These are phyloP conservation scores for Sordariomycetes sp. DNA, from an alignment of 2,329 filamentous ascomycete genomes.

Conservation along the genomic window DNA sequence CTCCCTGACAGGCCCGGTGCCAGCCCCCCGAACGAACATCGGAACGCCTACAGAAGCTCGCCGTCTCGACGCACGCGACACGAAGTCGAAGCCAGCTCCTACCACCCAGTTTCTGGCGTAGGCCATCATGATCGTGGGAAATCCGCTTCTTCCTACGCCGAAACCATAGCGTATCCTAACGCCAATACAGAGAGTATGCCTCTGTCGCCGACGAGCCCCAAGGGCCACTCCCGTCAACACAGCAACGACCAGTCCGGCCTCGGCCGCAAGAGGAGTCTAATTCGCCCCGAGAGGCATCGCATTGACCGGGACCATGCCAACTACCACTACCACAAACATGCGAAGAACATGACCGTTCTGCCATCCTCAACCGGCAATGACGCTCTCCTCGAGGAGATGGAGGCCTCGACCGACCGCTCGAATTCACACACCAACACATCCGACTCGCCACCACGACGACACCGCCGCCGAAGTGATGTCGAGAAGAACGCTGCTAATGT, in stretches of 20 bases:
- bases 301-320: slow-evolving; percentile 85
- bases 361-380: slow-evolving; percentile 92
- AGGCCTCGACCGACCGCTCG: slow-evolving; percentile 49
- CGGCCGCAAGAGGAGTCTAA: slow-evolving; percentile 72
- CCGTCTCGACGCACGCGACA: slow-evolving; percentile 55
- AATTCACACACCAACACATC: slow-evolving; percentile 35
- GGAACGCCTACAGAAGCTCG: slow-evolving; percentile 58
- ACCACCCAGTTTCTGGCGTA: slow-evolving; percentile 29
- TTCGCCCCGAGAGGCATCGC: slow-evolving; percentile 79
- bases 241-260: slow-evolving; percentile 18
- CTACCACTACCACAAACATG: slow-evolving; percentile 92
- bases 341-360: slow-evolving; percentile 80
- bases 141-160: slow-evolving; percentile 49
- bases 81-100: slow-evolving; percentile 61
- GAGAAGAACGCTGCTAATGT: slow-evolving; percentile 19
- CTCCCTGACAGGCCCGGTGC: slow-evolving; percentile 56
- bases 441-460: slow-evolving; percentile 26
- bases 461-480: slow-evolving; percentile 20
- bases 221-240: slow-evolving; percentile 19
- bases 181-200: slow-evolving; percentile 45
- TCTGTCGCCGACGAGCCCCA: slow-evolving; percentile 35
- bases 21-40: slow-evolving; percentile 47
- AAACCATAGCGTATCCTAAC: slow-evolving; percentile 46
- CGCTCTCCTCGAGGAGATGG: slow-evolving; percentile 71
- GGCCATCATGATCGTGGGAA: slow-evolving; percentile 44